Evolutionary conservation across 1,284 basidiomycete species (phyloP).

Genomic region (Peniophora sp.): DNA sequence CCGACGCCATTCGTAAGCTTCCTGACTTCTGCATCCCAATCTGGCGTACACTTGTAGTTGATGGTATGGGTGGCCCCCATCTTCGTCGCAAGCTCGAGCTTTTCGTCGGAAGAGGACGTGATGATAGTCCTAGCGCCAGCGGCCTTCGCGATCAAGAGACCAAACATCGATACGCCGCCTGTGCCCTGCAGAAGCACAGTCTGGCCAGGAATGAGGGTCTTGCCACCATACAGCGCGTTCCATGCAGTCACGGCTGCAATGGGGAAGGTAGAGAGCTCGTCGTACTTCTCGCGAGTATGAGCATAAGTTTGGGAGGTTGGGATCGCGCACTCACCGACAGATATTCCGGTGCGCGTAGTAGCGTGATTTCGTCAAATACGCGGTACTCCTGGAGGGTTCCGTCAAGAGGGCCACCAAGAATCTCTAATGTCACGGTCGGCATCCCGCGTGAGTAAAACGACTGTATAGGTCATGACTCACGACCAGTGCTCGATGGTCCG

Average conservation of each 20-base stretch:
- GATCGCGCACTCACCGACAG: slow-evolving; percentile 17
- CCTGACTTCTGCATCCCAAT: slow-evolving; percentile 31
- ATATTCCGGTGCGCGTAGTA: slow-evolving; percentile 29
- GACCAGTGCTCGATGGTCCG: slow-evolving; percentile 17
- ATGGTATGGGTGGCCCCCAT: slow-evolving; percentile 44
- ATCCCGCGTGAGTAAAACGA: no score
- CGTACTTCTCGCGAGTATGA: slow-evolving; percentile 18
- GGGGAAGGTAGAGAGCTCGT: slow-evolving; percentile 42
- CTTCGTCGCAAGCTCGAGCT: slow-evolving; percentile 37
- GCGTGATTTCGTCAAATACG: slow-evolving; percentile 25
- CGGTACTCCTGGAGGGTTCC: slow-evolving; percentile 52
- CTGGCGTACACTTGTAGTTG: slow-evolving; percentile 45
- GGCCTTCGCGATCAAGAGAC: slow-evolving; percentile 7
- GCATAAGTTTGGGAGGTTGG: no score
- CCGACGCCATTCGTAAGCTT: slow-evolving; percentile 26
- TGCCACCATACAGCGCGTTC: slow-evolving; percentile 6
- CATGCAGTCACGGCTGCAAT: slow-evolving; percentile 9
- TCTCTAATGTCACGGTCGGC: slow-evolving; percentile 13
- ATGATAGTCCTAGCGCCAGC: slow-evolving; percentile 44
- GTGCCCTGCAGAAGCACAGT: slow-evolving; percentile 6
- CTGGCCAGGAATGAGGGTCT: slow-evolving; percentile 4
- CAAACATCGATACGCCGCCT: slow-evolving; percentile 15
- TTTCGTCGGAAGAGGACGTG: slow-evolving; percentile 55
- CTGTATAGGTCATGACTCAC: slow-evolving; percentile 11
- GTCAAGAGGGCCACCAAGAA: slow-evolving; percentile 40